phyloP scores from a whole-genome alignment of 306 rosid species.

The Ziziphus jujuba region DNA sequence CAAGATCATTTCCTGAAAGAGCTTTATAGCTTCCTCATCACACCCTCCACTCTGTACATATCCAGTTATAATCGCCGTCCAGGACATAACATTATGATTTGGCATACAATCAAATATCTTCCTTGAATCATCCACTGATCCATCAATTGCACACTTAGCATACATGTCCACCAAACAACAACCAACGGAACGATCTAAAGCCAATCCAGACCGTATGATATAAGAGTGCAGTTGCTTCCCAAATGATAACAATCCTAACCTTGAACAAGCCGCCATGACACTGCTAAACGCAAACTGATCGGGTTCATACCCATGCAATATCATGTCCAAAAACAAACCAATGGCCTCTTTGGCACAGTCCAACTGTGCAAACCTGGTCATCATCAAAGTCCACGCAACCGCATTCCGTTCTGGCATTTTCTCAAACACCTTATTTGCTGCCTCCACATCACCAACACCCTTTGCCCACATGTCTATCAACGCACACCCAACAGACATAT shows the following conservation, averaged over 20 bases:
- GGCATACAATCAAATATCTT: constrained; percentile 22
- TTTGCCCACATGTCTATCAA: constrained; percentile 21
- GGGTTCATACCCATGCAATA: constrained; percentile 7
- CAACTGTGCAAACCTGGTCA: constrained; percentile 16
- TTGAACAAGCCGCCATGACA: constrained; percentile 10
- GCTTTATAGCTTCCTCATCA: constrained; percentile 12
- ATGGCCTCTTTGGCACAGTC: constrained; percentile 6
- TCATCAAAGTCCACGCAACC: constrained; percentile 25
- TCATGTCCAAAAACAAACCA: constrained; percentile 11
- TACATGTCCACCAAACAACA: constrained; percentile 30
- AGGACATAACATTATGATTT: constrained; percentile 22
- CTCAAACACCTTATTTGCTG: constrained; percentile 25
- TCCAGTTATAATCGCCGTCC: constrained; percentile 28
- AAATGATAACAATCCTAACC: constrained; percentile 3
- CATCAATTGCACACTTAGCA: constrained; percentile 19
- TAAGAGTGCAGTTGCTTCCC: constrained; percentile 25
- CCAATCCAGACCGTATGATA: constrained; percentile 13
- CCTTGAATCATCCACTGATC: constrained; percentile 16
- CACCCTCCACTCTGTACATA: constrained; percentile 15
- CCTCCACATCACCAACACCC: constrained; percentile 10
- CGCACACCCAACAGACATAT: constrained; percentile 23
- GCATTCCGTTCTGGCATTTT: constrained; percentile 16
- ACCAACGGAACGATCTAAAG: constrained; percentile 16
- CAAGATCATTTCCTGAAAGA: constrained; percentile 14
- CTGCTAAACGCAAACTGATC: constrained; percentile 22